These are phyloP conservation scores for Scheffersomyces stipitis DNA, from an alignment of 805 yeast genomes.

Conservation along the genomic window DNA sequence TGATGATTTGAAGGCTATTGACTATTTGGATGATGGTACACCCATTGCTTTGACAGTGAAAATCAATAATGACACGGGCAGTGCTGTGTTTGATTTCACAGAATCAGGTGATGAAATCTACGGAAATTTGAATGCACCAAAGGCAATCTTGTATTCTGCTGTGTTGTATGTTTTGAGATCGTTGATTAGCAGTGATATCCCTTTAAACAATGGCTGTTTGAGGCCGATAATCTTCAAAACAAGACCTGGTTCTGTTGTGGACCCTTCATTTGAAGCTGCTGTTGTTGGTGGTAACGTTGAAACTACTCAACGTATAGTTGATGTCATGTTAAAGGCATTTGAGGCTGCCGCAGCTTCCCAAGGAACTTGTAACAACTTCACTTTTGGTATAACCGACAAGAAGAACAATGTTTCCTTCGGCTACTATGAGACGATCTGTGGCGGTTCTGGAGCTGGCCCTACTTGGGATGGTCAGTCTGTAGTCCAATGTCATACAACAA, in stretches of 20 bases:
- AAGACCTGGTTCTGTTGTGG: conserved; percentile 43
- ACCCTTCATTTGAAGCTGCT: conserved; percentile 84
- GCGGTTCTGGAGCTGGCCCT: conserved; percentile 92
- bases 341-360: conserved; percentile 92
- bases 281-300: conserved; percentile 91
- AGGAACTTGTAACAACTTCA: conserved; percentile 92
- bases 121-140: conserved; percentile 91
- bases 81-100: conserved; percentile 76
- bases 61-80: conserved; percentile 48
- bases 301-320: conserved; percentile 92
- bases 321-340: conserved; percentile 83
- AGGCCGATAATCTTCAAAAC: conserved; percentile 65
- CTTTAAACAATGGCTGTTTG: conserved; percentile 91
- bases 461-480: conserved; percentile 85
- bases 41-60: conserved; percentile 55
- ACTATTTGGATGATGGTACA: conserved; percentile 82
- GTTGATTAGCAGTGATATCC: conserved; percentile 82
- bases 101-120: conserved; percentile 87
- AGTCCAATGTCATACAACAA: conserved; percentile 94
- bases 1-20: conserved; percentile 50
- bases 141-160: conserved; percentile 86
- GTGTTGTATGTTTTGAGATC: conserved; percentile 84
- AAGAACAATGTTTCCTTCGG: conserved; percentile 67
- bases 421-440: conserved; percentile 92
- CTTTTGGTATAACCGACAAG: conserved; percentile 78